These are phyloP conservation scores for Kuraishia ogatae DNA, from an alignment of 805 yeast species.

Conservation along the genomic window DNA sequence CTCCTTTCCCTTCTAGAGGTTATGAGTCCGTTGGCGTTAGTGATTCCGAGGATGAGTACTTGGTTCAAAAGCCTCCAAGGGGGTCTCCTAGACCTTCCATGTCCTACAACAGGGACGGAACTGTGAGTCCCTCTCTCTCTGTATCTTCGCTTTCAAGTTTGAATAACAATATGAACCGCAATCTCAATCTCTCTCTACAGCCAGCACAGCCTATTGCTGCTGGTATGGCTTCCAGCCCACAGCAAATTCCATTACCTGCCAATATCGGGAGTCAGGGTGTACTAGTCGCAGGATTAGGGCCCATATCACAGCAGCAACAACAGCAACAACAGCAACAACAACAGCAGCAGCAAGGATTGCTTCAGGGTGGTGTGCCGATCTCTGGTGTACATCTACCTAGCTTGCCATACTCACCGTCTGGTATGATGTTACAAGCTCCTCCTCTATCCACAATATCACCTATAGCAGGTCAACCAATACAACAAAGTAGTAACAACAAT, in stretches of 20 bases:
- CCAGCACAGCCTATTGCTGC: background rate
- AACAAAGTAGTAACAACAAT: conserved; percentile 6
- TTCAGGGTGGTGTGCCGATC: background rate
- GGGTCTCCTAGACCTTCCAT: background rate
- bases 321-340: background rate
- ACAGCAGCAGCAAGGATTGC: background rate
- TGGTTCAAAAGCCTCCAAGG: conserved; percentile 6
- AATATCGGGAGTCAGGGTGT: background rate
- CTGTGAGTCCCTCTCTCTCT: conserved; percentile 17
- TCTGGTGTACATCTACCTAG: background rate
- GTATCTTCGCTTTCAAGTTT: conserved; percentile 14
- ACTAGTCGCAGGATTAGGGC: background rate
- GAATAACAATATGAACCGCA: conserved; percentile 16
- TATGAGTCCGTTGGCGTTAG: conserved; percentile 18
- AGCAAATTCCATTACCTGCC: background rate
- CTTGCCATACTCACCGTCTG: background rate
- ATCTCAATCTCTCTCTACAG: conserved; percentile 8
- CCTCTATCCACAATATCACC: background rate
- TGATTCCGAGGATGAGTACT: conserved; percentile 25
- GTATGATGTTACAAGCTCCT: background rate
- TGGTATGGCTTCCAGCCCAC: background rate
- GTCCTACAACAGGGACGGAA: conserved; percentile 9
- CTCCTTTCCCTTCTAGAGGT: conserved; percentile 5
- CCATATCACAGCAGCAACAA: background rate
- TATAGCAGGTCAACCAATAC: conserved; percentile 4